phyloP scores from a whole-genome alignment of 768 basidiomycete species.

The Crepidotus variabilis region DNA sequence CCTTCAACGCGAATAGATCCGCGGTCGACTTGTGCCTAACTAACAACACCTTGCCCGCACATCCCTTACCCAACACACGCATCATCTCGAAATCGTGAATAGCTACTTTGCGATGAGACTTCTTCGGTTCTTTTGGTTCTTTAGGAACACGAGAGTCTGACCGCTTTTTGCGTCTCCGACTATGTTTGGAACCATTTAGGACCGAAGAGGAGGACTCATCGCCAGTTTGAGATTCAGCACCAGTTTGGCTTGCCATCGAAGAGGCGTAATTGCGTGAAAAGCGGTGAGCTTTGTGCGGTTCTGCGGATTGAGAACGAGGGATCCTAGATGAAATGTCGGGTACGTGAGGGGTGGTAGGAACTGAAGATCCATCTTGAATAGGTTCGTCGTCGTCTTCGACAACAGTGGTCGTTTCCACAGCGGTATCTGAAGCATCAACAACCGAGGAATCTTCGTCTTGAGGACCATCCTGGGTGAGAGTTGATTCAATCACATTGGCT shows the following conservation, averaged over 20 bases:
- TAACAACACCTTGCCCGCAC: conserved; percentile 93
- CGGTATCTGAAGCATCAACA: conserved; percentile 9
- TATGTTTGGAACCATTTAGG: background rate
- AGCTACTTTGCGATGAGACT: conserved; percentile 68
- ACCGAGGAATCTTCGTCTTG: conserved; percentile 4
- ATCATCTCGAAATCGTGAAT: conserved; percentile 97
- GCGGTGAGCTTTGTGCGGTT: conserved; percentile 61
- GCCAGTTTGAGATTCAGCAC: conserved; percentile 54
- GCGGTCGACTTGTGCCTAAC: conserved; percentile 74
- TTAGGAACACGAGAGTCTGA: conserved; percentile 16
- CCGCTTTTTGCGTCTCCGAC: conserved; percentile 38
- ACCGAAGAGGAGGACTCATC: conserved; percentile 75
- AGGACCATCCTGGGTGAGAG: conserved; percentile 8
- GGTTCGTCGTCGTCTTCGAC: conserved; percentile 8
- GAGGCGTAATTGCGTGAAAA: conserved; percentile 57
- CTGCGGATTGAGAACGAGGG: conserved; percentile 75
- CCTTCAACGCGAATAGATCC: conserved; percentile 89
- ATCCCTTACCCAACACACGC: conserved; percentile 94
- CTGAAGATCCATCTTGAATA: conserved; percentile 11
- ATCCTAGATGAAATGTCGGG: conserved; percentile 25
- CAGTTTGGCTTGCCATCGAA: conserved; percentile 45
- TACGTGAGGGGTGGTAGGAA: conserved; percentile 35
- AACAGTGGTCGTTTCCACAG: conserved; percentile 6
- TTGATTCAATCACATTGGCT: conserved; percentile 11
- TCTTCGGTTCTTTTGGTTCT: conserved; percentile 47